A percentile compares a stretch with the other conserved stretches of the same genome.
phyloP scores from a whole-genome alignment of 768 basidiomycete genomes.

The Mycena vitilis region DNA sequence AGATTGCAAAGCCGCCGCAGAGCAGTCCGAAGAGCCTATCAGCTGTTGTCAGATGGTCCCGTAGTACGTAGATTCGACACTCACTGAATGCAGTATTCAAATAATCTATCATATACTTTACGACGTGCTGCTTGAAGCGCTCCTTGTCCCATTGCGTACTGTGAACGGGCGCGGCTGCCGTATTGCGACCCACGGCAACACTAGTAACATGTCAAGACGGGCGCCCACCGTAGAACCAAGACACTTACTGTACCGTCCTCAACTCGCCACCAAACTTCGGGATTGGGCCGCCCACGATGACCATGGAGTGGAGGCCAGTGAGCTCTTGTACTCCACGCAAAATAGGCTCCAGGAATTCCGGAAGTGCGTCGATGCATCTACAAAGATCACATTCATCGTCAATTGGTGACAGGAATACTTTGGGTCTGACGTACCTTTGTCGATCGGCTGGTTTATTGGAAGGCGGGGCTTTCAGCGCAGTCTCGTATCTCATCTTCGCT shows the following conservation, averaged over 20 bases:
- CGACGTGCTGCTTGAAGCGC: not conserved
- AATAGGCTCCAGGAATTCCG: slow-evolving; percentile 3
- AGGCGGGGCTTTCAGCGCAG: not conserved
- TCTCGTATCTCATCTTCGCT: not conserved
- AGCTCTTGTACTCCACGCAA: not conserved
- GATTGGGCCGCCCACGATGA: slow-evolving; percentile 1
- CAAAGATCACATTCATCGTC: too few relatives aligned
- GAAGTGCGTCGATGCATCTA: not conserved
- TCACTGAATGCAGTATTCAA: not conserved
- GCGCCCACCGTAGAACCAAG: not conserved
- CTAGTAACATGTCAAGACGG: not conserved
- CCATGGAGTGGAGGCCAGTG: not conserved
- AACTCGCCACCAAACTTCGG: slow-evolving; percentile 6
- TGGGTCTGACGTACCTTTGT: not conserved
- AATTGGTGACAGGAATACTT: too few relatives aligned
- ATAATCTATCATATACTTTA: not conserved
- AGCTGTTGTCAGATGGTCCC: too few relatives aligned
- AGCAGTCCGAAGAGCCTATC: not conserved
- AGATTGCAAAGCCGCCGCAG: not conserved
- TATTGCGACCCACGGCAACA: not conserved
- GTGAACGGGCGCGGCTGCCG: not conserved
- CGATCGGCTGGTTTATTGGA: not conserved
- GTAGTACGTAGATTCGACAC: too few relatives aligned
- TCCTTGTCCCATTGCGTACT: not conserved
- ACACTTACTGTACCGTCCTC: not conserved